phyloP scores from a whole-genome alignment of 2,329 filamentous ascomycete genomes.

The Diaporthe longicolla region DNA sequence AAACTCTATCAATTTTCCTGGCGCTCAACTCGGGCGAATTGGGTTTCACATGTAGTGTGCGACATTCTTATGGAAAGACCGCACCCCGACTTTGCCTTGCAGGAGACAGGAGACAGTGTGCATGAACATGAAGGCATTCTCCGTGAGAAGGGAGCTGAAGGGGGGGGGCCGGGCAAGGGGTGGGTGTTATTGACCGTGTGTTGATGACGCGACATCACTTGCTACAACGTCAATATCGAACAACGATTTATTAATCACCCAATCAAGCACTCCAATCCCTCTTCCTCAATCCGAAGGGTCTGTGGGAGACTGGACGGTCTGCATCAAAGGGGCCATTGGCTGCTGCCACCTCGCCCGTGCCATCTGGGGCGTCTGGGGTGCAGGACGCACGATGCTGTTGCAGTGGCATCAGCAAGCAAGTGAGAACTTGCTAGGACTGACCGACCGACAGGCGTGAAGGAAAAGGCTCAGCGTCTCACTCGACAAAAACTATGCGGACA shows the following conservation, averaged over 20 bases:
- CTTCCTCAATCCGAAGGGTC: background rate
- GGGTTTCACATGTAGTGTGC: conserved; percentile 27
- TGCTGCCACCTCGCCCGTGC: conserved; percentile 1
- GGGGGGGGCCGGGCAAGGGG: too few species aligned
- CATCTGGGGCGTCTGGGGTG: conserved; percentile 26
- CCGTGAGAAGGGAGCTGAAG: too few species aligned
- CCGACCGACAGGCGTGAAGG: background rate
- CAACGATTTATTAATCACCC: background rate
- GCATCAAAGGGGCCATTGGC: too few species aligned
- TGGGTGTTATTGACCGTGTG: background rate
- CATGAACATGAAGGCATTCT: background rate
- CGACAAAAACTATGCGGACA: conserved; percentile 29
- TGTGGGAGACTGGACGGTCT: background rate
- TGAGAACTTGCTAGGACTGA: background rate
- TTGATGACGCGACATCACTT: conserved; percentile 21
- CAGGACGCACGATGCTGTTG: conserved; percentile 28
- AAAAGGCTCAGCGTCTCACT: conserved; percentile 33
- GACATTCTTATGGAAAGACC: background rate
- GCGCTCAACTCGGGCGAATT: conserved; percentile 11
- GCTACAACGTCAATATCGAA: conserved; percentile 8
- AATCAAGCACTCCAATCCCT: background rate
- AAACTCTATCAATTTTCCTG: conserved; percentile 7
- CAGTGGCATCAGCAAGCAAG: background rate
- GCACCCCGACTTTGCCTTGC: background rate
- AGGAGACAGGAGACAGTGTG: background rate